Conservation (phyloP, 2,329 filamentous ascomycete genomes). For the Trichoderma koningiopsis region DNA sequence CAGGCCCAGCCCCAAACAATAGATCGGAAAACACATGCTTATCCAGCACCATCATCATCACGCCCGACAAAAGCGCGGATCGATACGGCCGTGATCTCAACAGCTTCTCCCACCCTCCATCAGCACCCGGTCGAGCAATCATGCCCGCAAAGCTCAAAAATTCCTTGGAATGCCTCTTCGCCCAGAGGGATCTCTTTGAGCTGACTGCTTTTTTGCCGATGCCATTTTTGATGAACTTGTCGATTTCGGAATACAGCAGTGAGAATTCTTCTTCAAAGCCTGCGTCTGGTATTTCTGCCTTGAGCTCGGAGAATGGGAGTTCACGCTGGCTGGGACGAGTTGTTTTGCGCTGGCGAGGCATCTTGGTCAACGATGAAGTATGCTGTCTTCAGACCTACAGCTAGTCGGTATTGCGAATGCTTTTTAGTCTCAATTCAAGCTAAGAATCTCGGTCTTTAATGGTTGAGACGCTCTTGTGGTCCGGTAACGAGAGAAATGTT, state of each 20-base stretch:
- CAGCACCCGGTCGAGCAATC: conserved; percentile 36
- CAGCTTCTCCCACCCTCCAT: conserved; percentile 35
- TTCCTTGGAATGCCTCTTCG: conserved; percentile 28
- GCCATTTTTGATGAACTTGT: conserved; percentile 28
- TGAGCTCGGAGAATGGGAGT: conserved; percentile 18
- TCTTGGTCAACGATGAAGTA: background rate
- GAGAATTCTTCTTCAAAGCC: conserved; percentile 32
- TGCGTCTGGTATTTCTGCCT: conserved; percentile 25
- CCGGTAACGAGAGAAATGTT: background rate
- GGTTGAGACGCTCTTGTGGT: background rate
- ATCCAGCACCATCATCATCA: conserved; percentile 37
- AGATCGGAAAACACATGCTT: conserved; percentile 34
- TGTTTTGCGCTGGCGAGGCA: background rate
- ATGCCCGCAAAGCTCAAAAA: conserved; percentile 34
- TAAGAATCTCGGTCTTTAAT: background rate
- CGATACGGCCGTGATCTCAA: conserved; percentile 32
- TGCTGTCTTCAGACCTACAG: background rate
- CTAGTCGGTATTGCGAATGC: background rate
- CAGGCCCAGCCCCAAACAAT: conserved; percentile 37
- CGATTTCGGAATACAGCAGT: conserved; percentile 32
- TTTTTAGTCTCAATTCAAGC: background rate
- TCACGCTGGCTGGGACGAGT: conserved; percentile 14
- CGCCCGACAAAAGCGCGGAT: conserved; percentile 33
- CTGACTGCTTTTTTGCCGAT: conserved; percentile 26
- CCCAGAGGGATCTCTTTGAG: conserved; percentile 32